Evolutionary conservation across 148 eudicot species (phyloP), one percentile per base, ranked within the genome.

Genomic region (Polygonum maritimum): DNA sequence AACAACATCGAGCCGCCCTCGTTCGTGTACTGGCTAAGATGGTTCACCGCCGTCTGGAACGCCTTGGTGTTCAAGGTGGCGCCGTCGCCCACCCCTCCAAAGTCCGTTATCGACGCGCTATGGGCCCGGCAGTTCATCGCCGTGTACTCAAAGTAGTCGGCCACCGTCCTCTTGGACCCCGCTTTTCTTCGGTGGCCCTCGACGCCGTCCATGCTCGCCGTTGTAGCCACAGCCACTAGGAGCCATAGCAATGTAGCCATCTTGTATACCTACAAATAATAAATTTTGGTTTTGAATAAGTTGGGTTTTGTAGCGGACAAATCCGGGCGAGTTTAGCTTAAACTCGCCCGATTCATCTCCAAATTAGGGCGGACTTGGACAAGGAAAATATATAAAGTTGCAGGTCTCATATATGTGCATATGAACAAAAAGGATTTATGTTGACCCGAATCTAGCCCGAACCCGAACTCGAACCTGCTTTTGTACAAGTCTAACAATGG

Each of bases 81-180:
- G 44, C 98, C 98, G 62, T 94, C 98, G 1, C 96, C 96, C 11
- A 94, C 86, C 0, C 97, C 98, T 62, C 98, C 98, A 73, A 90
- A 94, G 73, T 94, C 93, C 36, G 89, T 82, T 54, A 94, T 55
- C 8, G 90, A 83, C 2, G 96, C 98, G 73, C 82, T 83, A 75
- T 90, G 89, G 47, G 81, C 82, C 78, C 98, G 84, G 75, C 98
- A 92, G 62, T 67, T 88, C 52, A 86, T 79, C 11, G 91, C 89
- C 12, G 77, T 7, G 78, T 90, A 92, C 78, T 90, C 87, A 31
- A 31, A 67, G 71, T 67, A 36, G 45, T 67, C 35, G 21, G 21
- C 5, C 71, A 7, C 40, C 38, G 18, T 12, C 14, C 39, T 31
- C 39, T 40, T 12, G 35, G 71, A 44, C 21, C 19, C 44, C 45